Percentiles rank a stretch among this genome's conserved stretches.
phyloP scores from a whole-genome alignment of 257 asterid genomes.

The Nemophila menziesii region DNA sequence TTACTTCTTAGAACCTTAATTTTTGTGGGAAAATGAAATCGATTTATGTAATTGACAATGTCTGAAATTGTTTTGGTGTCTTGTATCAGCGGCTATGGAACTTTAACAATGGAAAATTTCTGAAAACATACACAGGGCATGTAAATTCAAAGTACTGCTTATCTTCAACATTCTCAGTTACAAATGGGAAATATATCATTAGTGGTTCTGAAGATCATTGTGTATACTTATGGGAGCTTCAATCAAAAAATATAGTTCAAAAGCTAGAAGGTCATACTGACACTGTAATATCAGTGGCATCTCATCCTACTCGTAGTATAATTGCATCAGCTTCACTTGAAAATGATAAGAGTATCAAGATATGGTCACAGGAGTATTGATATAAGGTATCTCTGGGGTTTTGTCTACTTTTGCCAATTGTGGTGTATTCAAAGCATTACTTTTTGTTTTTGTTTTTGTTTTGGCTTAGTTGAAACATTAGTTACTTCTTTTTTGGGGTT shows the following conservation, averaged over 20 bases:
- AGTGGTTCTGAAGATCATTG: constrained; percentile 89
- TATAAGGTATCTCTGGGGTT: background rate
- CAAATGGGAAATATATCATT: constrained; percentile 84
- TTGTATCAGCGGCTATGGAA: constrained; percentile 88
- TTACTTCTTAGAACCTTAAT: background rate
- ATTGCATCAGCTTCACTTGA: constrained; percentile 87
- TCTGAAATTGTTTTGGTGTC: background rate
- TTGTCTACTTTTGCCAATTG: background rate
- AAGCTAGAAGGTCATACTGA: constrained; percentile 93
- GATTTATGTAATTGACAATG: background rate
- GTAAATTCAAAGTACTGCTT: constrained; percentile 69
- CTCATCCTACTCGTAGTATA: constrained; percentile 71
- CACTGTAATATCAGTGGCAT: constrained; percentile 60
- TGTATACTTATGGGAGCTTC: constrained; percentile 87
- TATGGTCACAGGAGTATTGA: constrained; percentile 59
- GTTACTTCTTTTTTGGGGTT: too few relatives aligned
- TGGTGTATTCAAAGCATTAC: background rate
- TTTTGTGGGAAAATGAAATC: background rate
- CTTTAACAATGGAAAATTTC: constrained; percentile 63
- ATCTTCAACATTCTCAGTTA: constrained; percentile 67
- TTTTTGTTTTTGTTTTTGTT: too few relatives aligned
- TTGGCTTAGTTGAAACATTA: too few relatives aligned
- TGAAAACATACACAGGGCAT: constrained; percentile 85
- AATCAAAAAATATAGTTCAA: constrained; percentile 73
- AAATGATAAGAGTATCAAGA: constrained; percentile 60